Base-by-base conservation (phyloP, 352 stramenopile genomes). In the Pythium vanterpoolii region DNA sequence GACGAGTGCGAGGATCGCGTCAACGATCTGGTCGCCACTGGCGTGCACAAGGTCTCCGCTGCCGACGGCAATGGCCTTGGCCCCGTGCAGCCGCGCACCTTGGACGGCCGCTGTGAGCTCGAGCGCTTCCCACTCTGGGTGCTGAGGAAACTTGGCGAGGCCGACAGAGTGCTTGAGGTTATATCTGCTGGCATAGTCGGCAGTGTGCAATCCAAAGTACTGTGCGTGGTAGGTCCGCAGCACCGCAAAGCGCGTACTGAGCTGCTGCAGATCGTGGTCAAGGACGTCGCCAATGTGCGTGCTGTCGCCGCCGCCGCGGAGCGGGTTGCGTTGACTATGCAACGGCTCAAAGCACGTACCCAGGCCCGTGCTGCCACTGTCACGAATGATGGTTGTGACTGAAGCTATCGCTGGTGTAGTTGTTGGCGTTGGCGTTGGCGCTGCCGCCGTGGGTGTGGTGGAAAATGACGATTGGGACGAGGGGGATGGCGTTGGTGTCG, bases 181-280 rank as follows among this genome's bases (percentile, higher is more conserved):
- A 45, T 71, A 61, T 4, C 48, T 56, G 18, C 47, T 52, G n/a
- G 71, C 68, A 28, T 61, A 66, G 30, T 68, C 52, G 28, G 68
- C 61, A 16, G 76, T 55, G 19, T 51, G 38, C 14, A 72, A 24
- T 0, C 68, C 64, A 31, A 60, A 71, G 51, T 63, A 76, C 43
- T 72, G 57, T 11, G 68, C 70, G 56, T 76, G 73, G 49, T 73
- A 79, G 31, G 71, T 78, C 26, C 71, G 67, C 19, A 73, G 53
- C n/a, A 59, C 44, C 8, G 40, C 64, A 45, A 69, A 73, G 47
- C 57, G 55, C 28, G 40, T 18, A 5, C 28, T 50, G 38, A 79
- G 67, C 45, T 74, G 56, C 19, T 50, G 43, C 21, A 79, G 68
- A 53, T 79, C 71, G 7, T 30, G 38, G 48, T 76, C 58, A 24